Evolutionary conservation across 192 early-diverging fungal species (phyloP), one percentile per base, ranked within the genome.

Genomic region (Helicostylum pulchrum): DNA sequence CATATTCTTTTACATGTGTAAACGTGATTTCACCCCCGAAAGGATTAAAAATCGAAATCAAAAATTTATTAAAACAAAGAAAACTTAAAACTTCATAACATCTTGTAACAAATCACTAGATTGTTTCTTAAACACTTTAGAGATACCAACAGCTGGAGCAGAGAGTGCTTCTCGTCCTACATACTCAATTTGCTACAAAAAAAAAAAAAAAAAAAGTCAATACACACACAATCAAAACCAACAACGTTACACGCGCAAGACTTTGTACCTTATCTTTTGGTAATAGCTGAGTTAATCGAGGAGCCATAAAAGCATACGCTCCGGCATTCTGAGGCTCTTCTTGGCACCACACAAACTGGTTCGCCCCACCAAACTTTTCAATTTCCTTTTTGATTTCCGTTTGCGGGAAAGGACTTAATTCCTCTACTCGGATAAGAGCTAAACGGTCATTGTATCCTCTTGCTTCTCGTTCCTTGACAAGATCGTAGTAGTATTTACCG

Each of bases 301-400:
- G 96, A 65, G 82, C 88, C 62, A 95, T 85, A 82, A 92, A 98
- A 1, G 88, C 76, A 70, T 89, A 97, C 12, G 86, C 87, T 17
- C 96, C 96, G 44, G 89, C 85, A 64, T 98, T 98, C 79, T 96
- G 89, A 31, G 94, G 94, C 67, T 98, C 96, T 71, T 98, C 96
- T 69, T 91, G 90, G 67, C 85, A 89, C 87, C 88, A 92, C 6
- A 85, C 72, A 68, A 86, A 90, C 34, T 62, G 56, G 4, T 68
- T 55, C 10, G 86, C 87, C n/a, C 82, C 77, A 12, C 67, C 65
- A 74, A 84, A 95, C 46, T 81, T 78, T 23, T 71, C 65, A 12
- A 98, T 73, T 69, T 90, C 88, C 12, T 65, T 20, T 52, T 75
- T 48, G 31, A 95, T 64, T 48, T 90, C 85, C 6, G 80, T 72